A percentile compares a stretch with the other conserved stretches of the same genome.
phyloP scores from a whole-genome alignment of 345 rosid genomes.

The Boechera divaricarpa region DNA sequence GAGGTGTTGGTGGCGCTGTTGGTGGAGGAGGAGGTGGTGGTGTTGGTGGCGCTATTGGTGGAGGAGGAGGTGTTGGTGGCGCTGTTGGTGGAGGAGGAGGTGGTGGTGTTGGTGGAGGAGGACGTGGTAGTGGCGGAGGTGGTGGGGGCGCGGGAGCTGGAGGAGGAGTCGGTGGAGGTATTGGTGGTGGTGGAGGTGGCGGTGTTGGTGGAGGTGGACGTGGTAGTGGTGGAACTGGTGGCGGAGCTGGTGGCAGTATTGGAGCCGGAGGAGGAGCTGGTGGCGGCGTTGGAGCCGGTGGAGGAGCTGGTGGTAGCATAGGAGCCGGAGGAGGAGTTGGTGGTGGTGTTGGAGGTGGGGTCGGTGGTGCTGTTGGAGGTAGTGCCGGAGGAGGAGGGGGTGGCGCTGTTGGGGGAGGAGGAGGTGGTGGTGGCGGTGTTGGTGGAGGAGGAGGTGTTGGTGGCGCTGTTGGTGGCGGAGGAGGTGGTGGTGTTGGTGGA shows the following conservation, averaged over 20 bases:
- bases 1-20: background rate
- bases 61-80: background rate
- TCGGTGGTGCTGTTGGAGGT: background rate
- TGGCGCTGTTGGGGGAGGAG: background rate
- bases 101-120: conserved; percentile 25
- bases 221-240: background rate
- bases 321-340: background rate
- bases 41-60: background rate
- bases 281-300: background rate
- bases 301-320: background rate
- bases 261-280: background rate
- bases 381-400: background rate
- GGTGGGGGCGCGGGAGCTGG: background rate
- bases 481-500: conserved; percentile 2
- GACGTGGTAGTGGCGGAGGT: background rate
- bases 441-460: background rate
- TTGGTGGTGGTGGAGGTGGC: background rate
- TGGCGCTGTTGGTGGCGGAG: background rate
- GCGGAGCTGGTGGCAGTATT: background rate
- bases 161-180: background rate
- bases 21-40: conserved; percentile 46
- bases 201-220: background rate
- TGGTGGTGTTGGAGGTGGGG: background rate
- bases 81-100: conserved; percentile 41
- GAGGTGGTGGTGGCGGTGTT: background rate